Evolutionary conservation across 1,284 basidiomycete species (phyloP), one percentile per base, ranked within the genome.

Genomic region (Cerrena zonata): DNA sequence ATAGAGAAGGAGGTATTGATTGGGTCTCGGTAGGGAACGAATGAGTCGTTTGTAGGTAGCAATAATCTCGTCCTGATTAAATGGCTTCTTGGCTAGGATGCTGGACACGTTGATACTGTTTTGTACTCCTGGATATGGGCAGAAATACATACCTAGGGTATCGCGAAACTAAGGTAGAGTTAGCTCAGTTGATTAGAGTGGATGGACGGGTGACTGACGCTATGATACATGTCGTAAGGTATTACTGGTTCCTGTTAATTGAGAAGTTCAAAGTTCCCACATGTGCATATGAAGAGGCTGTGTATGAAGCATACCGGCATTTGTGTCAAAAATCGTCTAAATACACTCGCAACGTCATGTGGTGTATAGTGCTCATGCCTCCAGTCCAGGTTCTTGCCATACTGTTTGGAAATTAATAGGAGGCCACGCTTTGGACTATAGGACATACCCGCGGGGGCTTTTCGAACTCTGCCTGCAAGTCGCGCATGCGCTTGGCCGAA

Each of bases 311-410:
- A 65, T 61, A 93, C 93, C 27, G 95, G 94, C 89, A 98, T 92
- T 64, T 90, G 89, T 4, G 94, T 98, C 53, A 99, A 82, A 70
- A 94, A 99, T 71, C 95, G 77, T 52, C 95, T 80, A 64, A 99
- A 91, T 48, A 99, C 92, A 60, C 91, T 95, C 18, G 95, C 95
- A 45, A 96, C 93, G 66, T 99, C 95, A 68, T 99, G 95, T 2
- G 94, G 82, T 27, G 89, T 96, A 69, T 88, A 98, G 19, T 78
- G 77, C 59, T 90, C 83, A 51, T 79, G 73, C 62, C 83, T 84
- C 94, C 94, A 98, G 60, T 95, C 89, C 27, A 99, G 75, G 52
- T 86, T 81, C 67, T 95, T 95, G 55, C 95, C 96, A 63, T 93
- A 98, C 89, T 94, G 60, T 22, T 48, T 38, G 47, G 47, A 53